Evolutionary conservation across 257 asterid genomes (phyloP), one percentile per base, ranked within the genome.

Genomic region (Oldenlandia corymbosa): DNA sequence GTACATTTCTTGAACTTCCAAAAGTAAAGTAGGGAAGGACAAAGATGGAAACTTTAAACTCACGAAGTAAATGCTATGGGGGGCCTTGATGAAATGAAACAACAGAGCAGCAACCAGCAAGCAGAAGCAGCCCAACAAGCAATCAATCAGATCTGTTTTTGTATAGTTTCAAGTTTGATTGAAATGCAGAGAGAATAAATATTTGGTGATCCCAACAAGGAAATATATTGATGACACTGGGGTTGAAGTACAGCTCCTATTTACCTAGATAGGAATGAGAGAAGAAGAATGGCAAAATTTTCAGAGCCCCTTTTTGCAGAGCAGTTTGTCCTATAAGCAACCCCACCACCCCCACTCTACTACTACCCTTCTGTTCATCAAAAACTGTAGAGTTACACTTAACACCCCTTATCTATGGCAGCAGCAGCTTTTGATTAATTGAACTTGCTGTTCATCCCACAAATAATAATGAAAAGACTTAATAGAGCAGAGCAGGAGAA

Each of bases 141-240:
- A 68, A 32, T 31, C 18, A 68, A 32, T 31, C 70, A 79, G 86
- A 80, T 83, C 89, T 66, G 64, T 12, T 27, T n/a, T n/a, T n/a
- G n/a, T n/a, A n/a, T n/a, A 4, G 32, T 3, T 3, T 3, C 39
- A 34, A 34, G 39, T 4, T n/a, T n/a, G n/a, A n/a, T n/a, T n/a
- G 9, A 60, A 69, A 61, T 27, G 73, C 73, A 75, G 74, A 66
- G 74, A 66, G 79, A 73, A 76, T 76, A 69, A 34, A 34, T 34
- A 34, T 66, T 69, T 65, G 81, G 48, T 52, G 79, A 84, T 81
- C 88, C 85, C 85, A 73, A 83, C 69, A 58, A 61, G 60, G 28
- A 26, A 73, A 68, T 43, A n/a, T n/a, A 60, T 54, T 61, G 72
- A 66, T 24, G 43, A 56, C 39, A 45, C 48, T 52, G 34, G 8